Evolutionary conservation across 2,329 filamentous ascomycete genomes (phyloP), one percentile per base, ranked within the genome.

Genomic region (Hypoxylon sp.): DNA sequence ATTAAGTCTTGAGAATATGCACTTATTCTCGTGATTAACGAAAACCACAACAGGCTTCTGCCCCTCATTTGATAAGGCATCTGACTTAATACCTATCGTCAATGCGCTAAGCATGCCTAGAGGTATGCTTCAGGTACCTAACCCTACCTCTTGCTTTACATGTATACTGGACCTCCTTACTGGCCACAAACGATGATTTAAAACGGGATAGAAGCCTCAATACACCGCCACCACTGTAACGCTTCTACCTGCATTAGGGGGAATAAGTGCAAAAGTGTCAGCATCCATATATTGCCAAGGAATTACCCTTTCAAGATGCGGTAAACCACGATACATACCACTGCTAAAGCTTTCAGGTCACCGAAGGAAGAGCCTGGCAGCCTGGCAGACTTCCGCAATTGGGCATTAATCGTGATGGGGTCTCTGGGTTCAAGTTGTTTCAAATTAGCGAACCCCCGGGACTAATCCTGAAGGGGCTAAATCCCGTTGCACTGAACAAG

Each of bases 361-460:
- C 53, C 61, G 53, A 63, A 47, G 32, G 53, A 57, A 30, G 30
- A 34, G n/a, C 29, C 4, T 30, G 29, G 29, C 29, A 19, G 45
- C 41, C 14, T 61, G 21, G 41, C 43, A 50, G 48, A 16, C 29
- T 64, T 55, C 63, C 59, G 63, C 64, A 63, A 70, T 74, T 74
- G 74, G 73, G 67, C 71, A 73, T 71, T 71, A 71, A 71, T 69
- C 69, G 72, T 68, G 65, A 73, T 71, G 66, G 70, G 65, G 70
- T 65, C 67, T 71, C 57, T 67, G 32, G 32, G 55, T n/a, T n/a
- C n/a, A n/a, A n/a, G n/a, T 46, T 72, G 75, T 76, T 77, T 76
- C 75, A 75, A 73, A 73, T 71, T 69, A 72, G 70, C 69, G 69
- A 73, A 65, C 67, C 59, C 61, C 64, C 57, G 51, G 29, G 39